Base-by-base conservation (phyloP, 306 rosid species). In the Acacia acuminata region DNA sequence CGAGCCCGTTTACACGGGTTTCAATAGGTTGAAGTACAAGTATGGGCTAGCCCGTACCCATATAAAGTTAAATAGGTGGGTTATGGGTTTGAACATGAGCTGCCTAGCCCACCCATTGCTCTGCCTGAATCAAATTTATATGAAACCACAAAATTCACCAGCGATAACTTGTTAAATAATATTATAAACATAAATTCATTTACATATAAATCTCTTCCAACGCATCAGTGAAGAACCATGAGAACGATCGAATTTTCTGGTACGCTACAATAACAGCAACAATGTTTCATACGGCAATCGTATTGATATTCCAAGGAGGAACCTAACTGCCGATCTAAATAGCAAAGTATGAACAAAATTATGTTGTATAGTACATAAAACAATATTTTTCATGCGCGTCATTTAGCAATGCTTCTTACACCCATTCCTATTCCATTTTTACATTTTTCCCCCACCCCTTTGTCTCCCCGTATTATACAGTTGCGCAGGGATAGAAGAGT, bases 391-490 rank as follows among this genome's bases (percentile, higher is more conserved):
- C 86, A 75, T 85, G 73, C 75, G 77, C 69, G 75, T 83, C 87
- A 88, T 85, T 85, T 66, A 75, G 87, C 68, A 73, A 79, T 69
- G 82, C 76, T 74, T 79, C 79, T 84, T 81, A 66, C 79, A 81
- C 71, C 34, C 50, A 53, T 70, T 12, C 42, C 81, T 68, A 76
- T 81, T 81, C 75, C 75, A 69, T 79, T 83, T 77, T 74, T 80
- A 77, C 90, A 87, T 82, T 82, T 85, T 63, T 56, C 25, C 1
- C 40, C 70, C 70, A 75, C 85, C 84, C 88, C 86, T 64, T 84
- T 80, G 76, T 83, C 69, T 64, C 67, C 77, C 84, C 84, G 88
- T 89, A 90, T 89, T 87, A 81, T 90, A 95, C 97, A 89, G 60
- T 87, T 89, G 81, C 88, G 83, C 73, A 44, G 82, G 81, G 91